Evolutionary conservation across 345 rosid species (phyloP), one percentile per base, ranked within the genome.

Genomic region (Tarenaya hassleriana): DNA sequence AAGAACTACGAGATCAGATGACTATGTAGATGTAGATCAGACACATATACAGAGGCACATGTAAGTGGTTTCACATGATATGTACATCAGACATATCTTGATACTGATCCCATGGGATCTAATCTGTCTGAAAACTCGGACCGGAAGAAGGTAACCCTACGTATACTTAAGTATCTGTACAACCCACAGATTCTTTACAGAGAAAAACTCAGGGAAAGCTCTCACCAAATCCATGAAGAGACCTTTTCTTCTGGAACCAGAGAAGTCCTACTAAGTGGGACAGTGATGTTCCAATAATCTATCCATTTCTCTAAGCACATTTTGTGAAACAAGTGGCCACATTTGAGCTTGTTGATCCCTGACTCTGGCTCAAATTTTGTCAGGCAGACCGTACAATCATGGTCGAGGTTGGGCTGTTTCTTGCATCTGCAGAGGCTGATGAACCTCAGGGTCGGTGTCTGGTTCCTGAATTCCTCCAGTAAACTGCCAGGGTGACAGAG

Each of bases 251-350:
- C 82, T 18, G 72, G 66, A 19, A 78, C 54, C 45, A 78, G 40
- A 0, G 78, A 76, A 10, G 71, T 67, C 77, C 84, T 62, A 73
- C 81, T 75, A 45, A 67, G 73, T 12, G 84, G 84, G 55, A 81
- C 75, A 0, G 84, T 78, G 19, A 68, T 27, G 35, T 78, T 78
- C 77, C 78, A 73, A 14, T 75, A 75, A 33, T 73, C 63, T 65
- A 78, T 16, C 81, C 84, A 78, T 35, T 78, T 75, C 63, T 78
- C 84, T 75, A 78, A 33, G 63, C 84, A 78, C 47, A 47, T 57
- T 47, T 68, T 78, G 16, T 78, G 84, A 41, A 75, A 78, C 58
- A 70, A 27, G 65, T 75, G 84, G 19, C 81, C 84, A 13, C 84
- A 78, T 2, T 69, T 54, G 65, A 78, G 48, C 44, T 47, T 50